Base-by-base conservation (phyloP, 2,329 filamentous ascomycete genomes). In the Aureobasidium sp. region DNA sequence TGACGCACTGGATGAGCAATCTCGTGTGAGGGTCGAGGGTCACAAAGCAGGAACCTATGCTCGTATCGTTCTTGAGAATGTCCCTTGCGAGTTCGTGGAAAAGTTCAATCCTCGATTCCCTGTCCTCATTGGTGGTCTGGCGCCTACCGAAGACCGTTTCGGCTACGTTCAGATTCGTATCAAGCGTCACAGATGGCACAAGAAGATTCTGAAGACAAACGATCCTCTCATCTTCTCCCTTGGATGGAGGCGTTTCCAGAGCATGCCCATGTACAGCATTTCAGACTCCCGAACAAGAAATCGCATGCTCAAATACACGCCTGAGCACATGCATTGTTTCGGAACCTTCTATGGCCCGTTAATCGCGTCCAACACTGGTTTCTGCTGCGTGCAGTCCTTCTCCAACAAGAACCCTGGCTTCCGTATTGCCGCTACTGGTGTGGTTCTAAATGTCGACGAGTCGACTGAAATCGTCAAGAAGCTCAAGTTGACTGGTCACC, bases 261-360 rank as follows among this genome's bases (percentile, higher is more conserved):
- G 89, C 6, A 80, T 94, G 67, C 93, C 93, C n/a, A 86, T 97
- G 63, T 99, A 97, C 83, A 94, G 89, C 77, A 96, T 94, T 62
- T 94, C 90, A 29, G 94, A 97, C 75, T 96, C 90, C 64, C 85
- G 94, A 68, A 95, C 90, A 30, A 84, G 94, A 65, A 97, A 97
- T 76, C 87, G 94, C 62, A 97, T 99, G 93, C 83, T 99, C 64
- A 99, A 99, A 76, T 99, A 99, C 76, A 97, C 93, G 0, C 95
- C 94, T 0, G 95, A 99, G 79, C 94, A 99, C 72, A 97, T 97
- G 91, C 94, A 97, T 77, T 99, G 95, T 78, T 96, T 96, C 73
- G 94, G 85, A 44, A 96, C 92, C 55, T 91, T 97, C 75, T 97
- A 96, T 71, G 94, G 92, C 0, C 94, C 95, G 0, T 84, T 99